Evolutionary conservation across 2,329 filamentous ascomycete species (phyloP), one percentile per base, ranked within the genome.

Genomic region (Ophiosphaerella korrae): DNA sequence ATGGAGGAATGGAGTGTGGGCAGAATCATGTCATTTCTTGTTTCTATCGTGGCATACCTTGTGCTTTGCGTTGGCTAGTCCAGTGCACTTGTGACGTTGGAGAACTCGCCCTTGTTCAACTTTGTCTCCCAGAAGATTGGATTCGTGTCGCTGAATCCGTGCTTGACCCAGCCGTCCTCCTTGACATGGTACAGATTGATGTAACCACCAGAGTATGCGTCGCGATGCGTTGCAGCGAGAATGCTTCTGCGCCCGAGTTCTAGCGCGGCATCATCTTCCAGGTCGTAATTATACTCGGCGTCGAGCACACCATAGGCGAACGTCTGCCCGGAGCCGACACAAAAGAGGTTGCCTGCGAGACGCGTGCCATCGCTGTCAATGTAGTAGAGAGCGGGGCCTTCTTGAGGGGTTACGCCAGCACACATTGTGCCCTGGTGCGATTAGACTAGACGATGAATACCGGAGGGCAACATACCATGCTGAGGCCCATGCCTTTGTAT

Each of bases 111-210:
- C 85, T 96, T 96, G 76, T 96, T 89, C 71, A 99, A 79, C 86
- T 99, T 99, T 42, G 92, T 97, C 83, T 96, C 89, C 94, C 94
- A 99, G 88, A 99, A 99, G 73, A 97, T 96, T 38, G 93, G 93
- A 82, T 97, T 97, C 66, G 93, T 97, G 77, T 99, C 94, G 64
- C 82, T 92, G 84, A 99, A 99, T 57, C 94, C 94, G 73, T 97
- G 93, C 84, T 96, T 96, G 70, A 96, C 92, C 94, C 94, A 99
- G 66, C 94, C 94, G 59, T 92, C 88, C 81, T 99, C 93, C 86
- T 97, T 97, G 74, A 99, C 92, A 72, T 99, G 94, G 79, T 99
- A 99, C 72, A 97, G 75, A 80, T 99, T 99, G 83, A 99, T 97
- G 80, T 86, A 97, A 63, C 94, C 94, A 81, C 94, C 94, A 21